Evolutionary conservation across 495 filamentous ascomycete genomes (phyloP).

Genomic region (Mycothermus thermophilus): DNA sequence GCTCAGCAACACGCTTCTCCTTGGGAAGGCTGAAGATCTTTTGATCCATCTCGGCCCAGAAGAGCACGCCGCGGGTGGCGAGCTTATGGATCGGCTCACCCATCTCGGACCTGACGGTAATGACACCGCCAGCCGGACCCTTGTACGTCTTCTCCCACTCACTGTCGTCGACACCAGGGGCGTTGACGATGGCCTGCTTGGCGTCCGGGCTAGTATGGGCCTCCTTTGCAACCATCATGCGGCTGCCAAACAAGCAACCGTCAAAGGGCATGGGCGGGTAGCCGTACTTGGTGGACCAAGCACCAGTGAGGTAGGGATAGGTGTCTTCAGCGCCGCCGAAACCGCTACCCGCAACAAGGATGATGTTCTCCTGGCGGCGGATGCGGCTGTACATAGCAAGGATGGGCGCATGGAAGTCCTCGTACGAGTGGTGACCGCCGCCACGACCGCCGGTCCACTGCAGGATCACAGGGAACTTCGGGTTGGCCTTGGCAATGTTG

Average conservation of each 20-base stretch:
- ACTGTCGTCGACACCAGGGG: slow-evolving; percentile 69
- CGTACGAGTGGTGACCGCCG: slow-evolving; percentile 88
- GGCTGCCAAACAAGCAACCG: slow-evolving; percentile 77
- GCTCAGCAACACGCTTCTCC: slow-evolving; percentile 78
- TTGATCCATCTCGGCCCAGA: slow-evolving; percentile 97
- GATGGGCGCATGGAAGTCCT: slow-evolving; percentile 89
- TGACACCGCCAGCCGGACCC: slow-evolving; percentile 76
- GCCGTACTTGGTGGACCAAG: slow-evolving; percentile 71
- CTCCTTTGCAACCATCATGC: slow-evolving; percentile 92
- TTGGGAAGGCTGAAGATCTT: slow-evolving; percentile 96
- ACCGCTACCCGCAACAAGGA: slow-evolving; percentile 80
- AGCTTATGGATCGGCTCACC: slow-evolving; percentile 98
- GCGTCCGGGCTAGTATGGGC: slow-evolving; percentile 84
- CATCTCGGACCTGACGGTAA: slow-evolving; percentile 98
- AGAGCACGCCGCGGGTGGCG: slow-evolving; percentile 81
- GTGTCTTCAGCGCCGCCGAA: slow-evolving; percentile 87
- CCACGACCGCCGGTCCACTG: slow-evolving; percentile 94
- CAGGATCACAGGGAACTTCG: slow-evolving; percentile 74
- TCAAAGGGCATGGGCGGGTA: slow-evolving; percentile 93
- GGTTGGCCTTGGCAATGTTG: slow-evolving; percentile 80
- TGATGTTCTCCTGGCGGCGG: slow-evolving; percentile 67
- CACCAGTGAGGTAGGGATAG: slow-evolving; percentile 82
- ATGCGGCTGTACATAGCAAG: slow-evolving; percentile 83
- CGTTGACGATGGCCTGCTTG: slow-evolving; percentile 90
- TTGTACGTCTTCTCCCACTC: slow-evolving; percentile 98